Conservation (phyloP, 2,329 filamentous ascomycete species). For the Penicillium griseofulvum region DNA sequence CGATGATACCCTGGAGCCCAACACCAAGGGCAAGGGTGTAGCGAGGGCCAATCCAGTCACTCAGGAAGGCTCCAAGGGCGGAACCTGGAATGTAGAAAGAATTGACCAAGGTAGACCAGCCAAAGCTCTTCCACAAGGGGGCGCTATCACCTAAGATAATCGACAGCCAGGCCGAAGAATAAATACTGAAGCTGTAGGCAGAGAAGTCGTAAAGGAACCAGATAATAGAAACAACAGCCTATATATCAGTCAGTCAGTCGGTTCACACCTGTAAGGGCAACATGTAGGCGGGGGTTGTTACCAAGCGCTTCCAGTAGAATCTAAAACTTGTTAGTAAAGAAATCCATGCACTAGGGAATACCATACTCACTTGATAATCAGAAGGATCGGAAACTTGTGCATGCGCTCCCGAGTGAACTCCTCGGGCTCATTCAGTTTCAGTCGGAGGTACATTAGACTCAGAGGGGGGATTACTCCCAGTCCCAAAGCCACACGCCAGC, state of each 20-base stretch:
- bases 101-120: constrained; percentile 86
- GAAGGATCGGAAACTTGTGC: constrained; percentile 55
- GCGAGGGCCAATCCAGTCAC: constrained; percentile 75
- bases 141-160: constrained; percentile 61
- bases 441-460: constrained; percentile 66
- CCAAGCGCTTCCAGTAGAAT: constrained; percentile 73
- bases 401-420: constrained; percentile 71
- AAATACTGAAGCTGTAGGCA: constrained; percentile 80
- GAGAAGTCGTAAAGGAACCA: constrained; percentile 92
- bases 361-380: constrained; percentile 48
- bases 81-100: constrained; percentile 86
- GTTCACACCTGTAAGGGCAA: background rate
- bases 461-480: constrained; percentile 76
- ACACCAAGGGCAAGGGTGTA: constrained; percentile 72
- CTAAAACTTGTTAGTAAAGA: constrained; percentile 49
- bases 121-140: constrained; percentile 73
- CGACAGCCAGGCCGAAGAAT: constrained; percentile 61
- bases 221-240: constrained; percentile 64
- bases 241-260: constrained; percentile 5
- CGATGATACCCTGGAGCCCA: constrained; percentile 68
- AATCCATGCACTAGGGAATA: constrained; percentile 14
- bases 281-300: constrained; percentile 16
- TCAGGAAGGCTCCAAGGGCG: constrained; percentile 70
- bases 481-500: constrained; percentile 79
- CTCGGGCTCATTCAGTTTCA: constrained; percentile 74